phyloP scores from a whole-genome alignment of 495 filamentous ascomycete species.

The Podospora comata region DNA sequence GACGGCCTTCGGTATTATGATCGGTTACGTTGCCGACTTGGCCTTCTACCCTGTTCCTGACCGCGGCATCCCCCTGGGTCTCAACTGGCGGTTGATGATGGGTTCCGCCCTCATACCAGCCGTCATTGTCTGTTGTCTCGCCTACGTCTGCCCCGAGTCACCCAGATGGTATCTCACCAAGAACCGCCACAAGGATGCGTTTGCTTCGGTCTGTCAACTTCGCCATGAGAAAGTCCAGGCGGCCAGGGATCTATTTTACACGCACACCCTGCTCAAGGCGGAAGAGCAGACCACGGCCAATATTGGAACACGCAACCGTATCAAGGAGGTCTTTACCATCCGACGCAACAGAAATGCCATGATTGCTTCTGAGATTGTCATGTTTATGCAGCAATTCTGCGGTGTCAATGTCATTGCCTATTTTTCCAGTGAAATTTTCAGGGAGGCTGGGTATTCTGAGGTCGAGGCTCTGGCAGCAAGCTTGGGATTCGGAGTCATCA shows the following conservation, averaged over 20 bases:
- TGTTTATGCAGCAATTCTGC: constrained; percentile 84
- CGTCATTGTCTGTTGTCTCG: constrained; percentile 63
- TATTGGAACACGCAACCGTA: constrained; percentile 54
- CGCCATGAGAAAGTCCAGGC: constrained; percentile 72
- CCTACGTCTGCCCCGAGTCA: constrained; percentile 72
- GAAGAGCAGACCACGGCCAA: constrained; percentile 63
- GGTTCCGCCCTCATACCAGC: constrained; percentile 73
- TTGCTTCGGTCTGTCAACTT: constrained; percentile 60
- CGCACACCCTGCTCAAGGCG: constrained; percentile 66
- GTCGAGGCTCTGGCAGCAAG: constrained; percentile 61
- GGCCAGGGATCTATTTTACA: constrained; percentile 79
- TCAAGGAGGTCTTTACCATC: constrained; percentile 68
- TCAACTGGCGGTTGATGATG: constrained; percentile 75
- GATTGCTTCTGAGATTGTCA: constrained; percentile 70
- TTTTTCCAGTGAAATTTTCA: constrained; percentile 66
- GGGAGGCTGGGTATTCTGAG: constrained; percentile 53
- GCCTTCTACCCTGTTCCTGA: constrained; percentile 58
- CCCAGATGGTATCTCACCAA: constrained; percentile 74
- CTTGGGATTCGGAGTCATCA: constrained; percentile 74
- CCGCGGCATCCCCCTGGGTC: constrained; percentile 44
- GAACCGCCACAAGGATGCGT: constrained; percentile 62
- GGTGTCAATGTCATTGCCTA: constrained; percentile 67
- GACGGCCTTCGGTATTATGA: constrained; percentile 81
- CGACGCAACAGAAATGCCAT: constrained; percentile 75
- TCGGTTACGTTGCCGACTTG: constrained; percentile 70